phyloP scores from a whole-genome alignment of 2,329 filamentous ascomycete species.

The Aspergillus sp. region DNA sequence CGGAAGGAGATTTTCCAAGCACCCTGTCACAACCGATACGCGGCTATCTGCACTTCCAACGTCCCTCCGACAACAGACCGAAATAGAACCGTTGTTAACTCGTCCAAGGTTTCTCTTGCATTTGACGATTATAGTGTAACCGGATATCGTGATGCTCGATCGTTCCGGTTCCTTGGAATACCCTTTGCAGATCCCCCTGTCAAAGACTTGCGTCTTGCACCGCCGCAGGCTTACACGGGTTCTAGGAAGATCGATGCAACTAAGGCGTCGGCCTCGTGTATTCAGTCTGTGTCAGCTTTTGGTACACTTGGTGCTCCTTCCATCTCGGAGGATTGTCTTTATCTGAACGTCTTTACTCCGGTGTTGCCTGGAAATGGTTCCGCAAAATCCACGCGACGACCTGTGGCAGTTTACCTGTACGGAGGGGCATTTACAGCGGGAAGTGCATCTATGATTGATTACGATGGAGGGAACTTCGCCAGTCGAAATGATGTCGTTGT shows the following conservation, averaged over 20 bases:
- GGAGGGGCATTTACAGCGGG: conserved; percentile 27
- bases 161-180: conserved; percentile 40
- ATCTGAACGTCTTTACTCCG: conserved; percentile 31
- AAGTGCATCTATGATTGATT: conserved; percentile 18
- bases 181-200: conserved; percentile 46
- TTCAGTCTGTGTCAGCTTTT: conserved; percentile 13
- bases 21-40: conserved; percentile 10
- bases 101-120: conserved; percentile 14
- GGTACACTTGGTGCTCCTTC: conserved; percentile 7
- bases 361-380: conserved; percentile 15
- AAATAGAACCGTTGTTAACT: conserved; percentile 7
- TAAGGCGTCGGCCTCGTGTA: conserved; percentile 13
- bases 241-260: conserved; percentile 26
- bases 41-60: conserved; percentile 16
- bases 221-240: conserved; percentile 24
- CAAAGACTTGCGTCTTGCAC: conserved; percentile 40
- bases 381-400: conserved; percentile 10
- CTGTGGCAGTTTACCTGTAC: conserved; percentile 30
- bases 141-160: conserved; percentile 23
- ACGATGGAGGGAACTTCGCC: conserved; percentile 33
- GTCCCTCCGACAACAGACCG: conserved; percentile 15
- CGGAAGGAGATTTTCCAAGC: conserved; percentile 4
- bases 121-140: conserved; percentile 15
- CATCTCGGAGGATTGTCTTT: conserved; percentile 31
- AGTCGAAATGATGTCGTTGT: conserved; percentile 32